Base-by-base conservation (phyloP, 2,329 filamentous ascomycete species). In the Emergomyces africanus region DNA sequence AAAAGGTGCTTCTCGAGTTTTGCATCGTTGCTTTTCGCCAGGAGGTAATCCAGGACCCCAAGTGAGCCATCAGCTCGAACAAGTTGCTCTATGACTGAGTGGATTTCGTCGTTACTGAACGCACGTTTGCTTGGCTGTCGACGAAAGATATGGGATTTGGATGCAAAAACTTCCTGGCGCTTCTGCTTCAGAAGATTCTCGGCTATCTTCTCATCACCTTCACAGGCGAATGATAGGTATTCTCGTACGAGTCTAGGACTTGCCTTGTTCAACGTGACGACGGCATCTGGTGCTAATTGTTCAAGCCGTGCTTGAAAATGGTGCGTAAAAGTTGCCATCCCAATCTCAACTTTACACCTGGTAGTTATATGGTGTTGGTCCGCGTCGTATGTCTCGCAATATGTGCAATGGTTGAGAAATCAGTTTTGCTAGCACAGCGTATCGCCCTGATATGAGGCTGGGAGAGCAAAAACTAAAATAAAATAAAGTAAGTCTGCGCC, bases 81-180 rank as follows among this genome's bases (percentile, higher is more conserved):
- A 10, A 61, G 41, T 6, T 48, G 57, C n/a, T 65, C 63, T 33
- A 64, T 63, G n/a, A 62, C 62, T 8, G 60, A 46, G 42, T 61
- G 55, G 23, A 65, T 55, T 37, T 65, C 63, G 12, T 61, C 44
- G 30, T 62, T 60, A 15, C 58, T 64, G 54, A 62, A 65, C 15
- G 41, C 55, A 35, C 61, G 59, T 44, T 61, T 62, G 51, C 62
- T 65, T 5, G 63, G 63, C 14, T 59, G 59, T 4, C 63, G 62
- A 57, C 63, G 62, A 58, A 64, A 63, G 14, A 64, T 54, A 54
- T 64, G 63, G 12, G 63, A 61, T 37, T 64, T 64, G 20, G 63
- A 62, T n/a, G 60, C 59, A 53, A 64, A 65, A 51, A 54, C 54
- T 42, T 63, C 58, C 25, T 61, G 58, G 33, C 64, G 44, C 48